A percentile compares a stretch with the other conserved stretches of the same genome.
Conservation (phyloP, 2,329 filamentous ascomycete species). For the Madurella mycetomatis region DNA sequence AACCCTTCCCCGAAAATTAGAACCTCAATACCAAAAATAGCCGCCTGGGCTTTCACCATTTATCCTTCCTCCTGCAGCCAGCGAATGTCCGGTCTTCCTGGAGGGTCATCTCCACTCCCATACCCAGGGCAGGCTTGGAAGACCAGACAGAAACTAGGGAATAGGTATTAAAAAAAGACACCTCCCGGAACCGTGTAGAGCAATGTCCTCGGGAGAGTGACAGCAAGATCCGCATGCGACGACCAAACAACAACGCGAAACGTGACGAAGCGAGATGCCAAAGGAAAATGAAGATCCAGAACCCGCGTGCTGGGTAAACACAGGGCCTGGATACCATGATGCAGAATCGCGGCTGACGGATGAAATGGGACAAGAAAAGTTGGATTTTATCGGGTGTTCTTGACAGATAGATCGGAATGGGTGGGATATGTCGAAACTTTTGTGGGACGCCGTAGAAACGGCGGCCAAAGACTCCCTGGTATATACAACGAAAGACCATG, state of each 20-base stretch:
- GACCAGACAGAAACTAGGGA: slow-evolving; percentile 17
- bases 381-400: slow-evolving; percentile 22
- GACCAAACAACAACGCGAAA: slow-evolving; percentile 24
- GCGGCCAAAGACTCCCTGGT: slow-evolving; percentile 18
- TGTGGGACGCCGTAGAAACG: background rate
- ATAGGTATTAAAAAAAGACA: slow-evolving; percentile 25
- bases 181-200: slow-evolving; percentile 8
- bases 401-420: slow-evolving; percentile 22
- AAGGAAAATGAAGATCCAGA: slow-evolving; percentile 38
- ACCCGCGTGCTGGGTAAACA: slow-evolving; percentile 60
- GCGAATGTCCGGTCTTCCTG: slow-evolving; percentile 1
- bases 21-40: slow-evolving; percentile 25
- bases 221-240: slow-evolving; percentile 31
- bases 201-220: slow-evolving; percentile 17
- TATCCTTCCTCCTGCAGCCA: slow-evolving; percentile 25
- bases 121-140: background rate
- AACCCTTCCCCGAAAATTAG: slow-evolving; percentile 21
- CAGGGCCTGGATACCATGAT: slow-evolving; percentile 55
- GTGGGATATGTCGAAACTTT: slow-evolving; percentile 14
- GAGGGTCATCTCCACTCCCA: background rate
- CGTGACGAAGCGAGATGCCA: slow-evolving; percentile 27
- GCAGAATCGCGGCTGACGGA: slow-evolving; percentile 49
- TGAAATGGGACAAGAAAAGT: slow-evolving; percentile 36
- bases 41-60: slow-evolving; percentile 29
- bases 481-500: slow-evolving; percentile 25